Conservation (phyloP, 179 eudicot species). For the Spergularia azorica region DNA sequence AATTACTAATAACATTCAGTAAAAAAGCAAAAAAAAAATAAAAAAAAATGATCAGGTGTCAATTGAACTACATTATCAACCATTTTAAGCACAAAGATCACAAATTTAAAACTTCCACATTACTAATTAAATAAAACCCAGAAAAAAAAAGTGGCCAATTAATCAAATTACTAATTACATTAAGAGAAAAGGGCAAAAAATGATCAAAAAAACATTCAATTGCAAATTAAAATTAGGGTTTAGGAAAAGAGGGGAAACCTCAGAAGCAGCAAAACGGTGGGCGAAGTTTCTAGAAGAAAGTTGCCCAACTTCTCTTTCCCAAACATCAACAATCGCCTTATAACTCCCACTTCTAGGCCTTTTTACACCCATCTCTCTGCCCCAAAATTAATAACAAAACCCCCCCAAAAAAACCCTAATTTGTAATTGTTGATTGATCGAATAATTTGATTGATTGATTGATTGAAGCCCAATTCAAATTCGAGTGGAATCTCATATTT, state of each 20-base stretch:
- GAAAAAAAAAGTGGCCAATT: background rate
- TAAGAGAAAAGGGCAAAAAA: no score
- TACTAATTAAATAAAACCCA: background rate
- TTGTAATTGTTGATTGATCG: background rate
- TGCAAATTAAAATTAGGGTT: background rate
- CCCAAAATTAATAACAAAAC: background rate
- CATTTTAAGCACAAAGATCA: background rate
- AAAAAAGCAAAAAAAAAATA: no score
- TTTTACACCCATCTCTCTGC: constrained; percentile 27
- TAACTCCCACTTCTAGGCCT: constrained; percentile 35
- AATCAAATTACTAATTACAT: background rate
- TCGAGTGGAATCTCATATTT: background rate
- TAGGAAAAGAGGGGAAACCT: constrained; percentile 40
- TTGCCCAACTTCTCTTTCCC: constrained; percentile 72
- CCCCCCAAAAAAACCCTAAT: background rate
- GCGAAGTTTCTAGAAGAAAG: constrained; percentile 68
- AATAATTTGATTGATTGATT: background rate
- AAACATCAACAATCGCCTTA: constrained; percentile 57
- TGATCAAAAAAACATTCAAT: background rate
- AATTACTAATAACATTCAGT: background rate
- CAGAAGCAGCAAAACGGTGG: constrained; percentile 68
- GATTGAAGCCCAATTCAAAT: background rate
- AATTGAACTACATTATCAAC: background rate
- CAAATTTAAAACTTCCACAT: background rate
- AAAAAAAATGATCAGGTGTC: background rate